Evolutionary conservation across 495 filamentous ascomycete species (phyloP).

Genomic region (Staphylotrichum longicolle): DNA sequence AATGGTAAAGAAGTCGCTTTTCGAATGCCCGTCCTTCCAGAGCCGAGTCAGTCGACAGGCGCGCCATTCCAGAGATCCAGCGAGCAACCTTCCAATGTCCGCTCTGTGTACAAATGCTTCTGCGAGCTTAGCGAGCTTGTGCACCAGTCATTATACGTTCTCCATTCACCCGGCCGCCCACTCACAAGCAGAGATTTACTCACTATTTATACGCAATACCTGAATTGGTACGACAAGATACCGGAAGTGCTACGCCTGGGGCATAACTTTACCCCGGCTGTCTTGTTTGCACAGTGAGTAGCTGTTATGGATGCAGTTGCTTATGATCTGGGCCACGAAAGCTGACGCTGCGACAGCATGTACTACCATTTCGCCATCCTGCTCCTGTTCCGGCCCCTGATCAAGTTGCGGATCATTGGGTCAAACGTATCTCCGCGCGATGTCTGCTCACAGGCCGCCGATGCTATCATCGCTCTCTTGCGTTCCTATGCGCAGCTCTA

Average conservation of each 20-base stretch:
- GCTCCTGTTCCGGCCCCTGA: slow-evolving; percentile 64
- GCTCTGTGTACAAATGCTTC: slow-evolving; percentile 59
- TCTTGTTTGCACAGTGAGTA: slow-evolving; percentile 63
- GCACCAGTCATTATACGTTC: slow-evolving; percentile 59
- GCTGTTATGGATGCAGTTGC: slow-evolving; percentile 3
- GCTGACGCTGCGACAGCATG: slow-evolving; percentile 55
- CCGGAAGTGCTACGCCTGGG: slow-evolving; percentile 57
- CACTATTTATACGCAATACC: slow-evolving; percentile 55
- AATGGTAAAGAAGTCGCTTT: too few relatives aligned
- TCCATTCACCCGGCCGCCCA: slow-evolving; percentile 59
- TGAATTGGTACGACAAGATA: slow-evolving; percentile 61
- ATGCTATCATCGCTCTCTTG: slow-evolving; percentile 57
- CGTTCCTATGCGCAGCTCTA: slow-evolving; percentile 59
- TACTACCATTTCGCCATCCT: slow-evolving; percentile 64
- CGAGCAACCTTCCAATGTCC: slow-evolving; percentile 54
- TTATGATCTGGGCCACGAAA: slow-evolving; percentile 1
- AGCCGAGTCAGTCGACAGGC: too few relatives aligned
- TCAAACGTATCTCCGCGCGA: slow-evolving; percentile 59
- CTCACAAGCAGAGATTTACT: slow-evolving; percentile 58
- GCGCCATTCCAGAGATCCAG: slow-evolving; percentile 48
- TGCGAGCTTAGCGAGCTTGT: slow-evolving; percentile 66
- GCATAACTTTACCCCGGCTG: slow-evolving; percentile 57
- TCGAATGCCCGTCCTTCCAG: too few relatives aligned
- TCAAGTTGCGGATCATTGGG: slow-evolving; percentile 57
- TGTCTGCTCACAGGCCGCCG: slow-evolving; percentile 59